Conservation (phyloP, 179 eudicot species). For the Spergularia azorica region DNA sequence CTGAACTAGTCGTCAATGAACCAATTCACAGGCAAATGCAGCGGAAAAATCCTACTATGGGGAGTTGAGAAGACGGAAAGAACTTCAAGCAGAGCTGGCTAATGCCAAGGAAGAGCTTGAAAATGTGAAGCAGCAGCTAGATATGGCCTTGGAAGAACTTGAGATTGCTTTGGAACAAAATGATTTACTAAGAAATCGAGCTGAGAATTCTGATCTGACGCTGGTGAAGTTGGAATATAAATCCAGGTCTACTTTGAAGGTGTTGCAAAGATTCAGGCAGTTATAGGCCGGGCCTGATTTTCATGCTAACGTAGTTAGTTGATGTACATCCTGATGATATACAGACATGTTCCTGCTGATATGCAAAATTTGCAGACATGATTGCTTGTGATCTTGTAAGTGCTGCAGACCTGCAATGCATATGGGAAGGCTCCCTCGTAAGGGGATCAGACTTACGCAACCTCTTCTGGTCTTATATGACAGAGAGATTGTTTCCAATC, state of each 20-base stretch:
- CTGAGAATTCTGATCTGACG: slow-evolving; percentile 47
- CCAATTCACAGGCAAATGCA: slow-evolving; percentile 52
- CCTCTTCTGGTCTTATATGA: too few relatives aligned
- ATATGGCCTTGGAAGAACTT: slow-evolving; percentile 48
- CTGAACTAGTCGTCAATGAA: not conserved
- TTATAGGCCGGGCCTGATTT: not conserved
- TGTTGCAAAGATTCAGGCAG: slow-evolving; percentile 53
- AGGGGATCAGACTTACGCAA: too few relatives aligned
- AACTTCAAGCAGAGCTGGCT: slow-evolving; percentile 52
- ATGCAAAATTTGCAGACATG: too few relatives aligned
- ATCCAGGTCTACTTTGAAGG: slow-evolving; percentile 52
- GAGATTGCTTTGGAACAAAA: slow-evolving; percentile 45
- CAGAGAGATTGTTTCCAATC: too few relatives aligned
- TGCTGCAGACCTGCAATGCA: too few relatives aligned
- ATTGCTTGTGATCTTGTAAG: too few relatives aligned
- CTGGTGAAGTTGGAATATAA: slow-evolving; percentile 57
- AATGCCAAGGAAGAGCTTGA: slow-evolving; percentile 47
- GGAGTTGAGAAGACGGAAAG: slow-evolving; percentile 52
- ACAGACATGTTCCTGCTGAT: not conserved
- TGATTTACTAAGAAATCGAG: slow-evolving; percentile 42
- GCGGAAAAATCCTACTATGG: slow-evolving; percentile 46
- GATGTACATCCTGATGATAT: not conserved
- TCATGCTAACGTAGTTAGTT: not conserved
- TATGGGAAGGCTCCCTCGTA: too few relatives aligned
- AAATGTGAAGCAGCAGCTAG: slow-evolving; percentile 40